Evolutionary conservation across 768 basidiomycete genomes (phyloP), one percentile per base, ranked within the genome.

Genomic region (Boletus edulis): DNA sequence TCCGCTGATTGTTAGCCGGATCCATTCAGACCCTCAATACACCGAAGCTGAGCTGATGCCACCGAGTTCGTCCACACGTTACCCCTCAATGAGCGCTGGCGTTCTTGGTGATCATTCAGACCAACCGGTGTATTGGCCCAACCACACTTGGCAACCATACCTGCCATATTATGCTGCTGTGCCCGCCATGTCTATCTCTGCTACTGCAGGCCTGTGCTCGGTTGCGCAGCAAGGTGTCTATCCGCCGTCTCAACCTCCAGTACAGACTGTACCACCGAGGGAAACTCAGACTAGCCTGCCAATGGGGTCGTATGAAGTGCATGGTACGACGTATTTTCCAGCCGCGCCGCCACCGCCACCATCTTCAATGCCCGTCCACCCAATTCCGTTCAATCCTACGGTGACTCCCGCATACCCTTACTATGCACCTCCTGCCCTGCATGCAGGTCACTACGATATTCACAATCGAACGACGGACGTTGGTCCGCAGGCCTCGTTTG

Each of bases 251-350:
- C 60, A 29, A 53, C 32, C 39, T 17, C 35, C 29, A 10, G 22
- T 24, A n/a, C 55, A 49, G 15, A n/a, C 5, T 11, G 48, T 20
- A 17, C 29, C 39, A 18, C 51, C 38, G n/a, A 47, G 6, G 24
- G 50, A 51, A 34, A n/a, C 34, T 22, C 51, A 29, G 48, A 44
- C 34, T 13, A 27, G 17, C 27, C 60, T 66, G 45, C 58, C 61
- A 3, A 18, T 40, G 7, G 61, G 63, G 13, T 10, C 67, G 18
- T 66, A 60, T 46, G 54, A 71, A 54, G 46, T 71, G 5, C 54
- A 63, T 9, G 69, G 69, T 12, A 72, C 71, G 38, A 72, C 59
- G 2, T 71, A 67, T 59, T 71, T 69, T 53, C 57, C 59, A 15
- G 31, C 47, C 6, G 45, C 49, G 12, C 46, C 56, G 29, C 48